Conservation (phyloP, 257 asterid species). For the Cynanchum wilfordii region DNA sequence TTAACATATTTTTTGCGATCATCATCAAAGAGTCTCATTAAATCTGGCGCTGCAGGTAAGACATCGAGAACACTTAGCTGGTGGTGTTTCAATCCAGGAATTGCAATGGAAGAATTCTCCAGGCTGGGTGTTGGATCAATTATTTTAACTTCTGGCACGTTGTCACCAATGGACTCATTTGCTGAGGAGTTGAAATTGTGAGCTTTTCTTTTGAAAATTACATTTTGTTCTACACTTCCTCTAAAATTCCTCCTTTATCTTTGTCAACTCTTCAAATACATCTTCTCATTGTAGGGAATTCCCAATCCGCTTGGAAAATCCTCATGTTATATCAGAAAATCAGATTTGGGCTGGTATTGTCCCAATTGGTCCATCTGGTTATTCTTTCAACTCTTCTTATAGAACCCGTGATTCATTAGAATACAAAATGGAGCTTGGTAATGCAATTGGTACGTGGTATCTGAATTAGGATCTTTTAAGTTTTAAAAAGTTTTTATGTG, state of each 20-base stretch:
- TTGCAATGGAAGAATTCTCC: conserved; percentile 90
- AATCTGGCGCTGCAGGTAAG: conserved; percentile 42
- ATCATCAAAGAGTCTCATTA: background rate
- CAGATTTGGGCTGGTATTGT: conserved; percentile 95
- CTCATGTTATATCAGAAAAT: conserved; percentile 87
- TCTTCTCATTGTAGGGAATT: conserved; percentile 51
- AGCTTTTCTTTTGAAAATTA: conserved; percentile 25
- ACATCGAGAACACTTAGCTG: conserved; percentile 83
- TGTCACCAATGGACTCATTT: conserved; percentile 98
- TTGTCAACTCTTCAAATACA: conserved; percentile 11
- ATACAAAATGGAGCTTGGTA: conserved; percentile 95
- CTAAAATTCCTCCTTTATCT: conserved; percentile 9
- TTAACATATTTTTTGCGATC: background rate
- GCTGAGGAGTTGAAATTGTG: conserved; percentile 91
- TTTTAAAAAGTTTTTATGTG: background rate
- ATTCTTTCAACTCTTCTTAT: conserved; percentile 83
- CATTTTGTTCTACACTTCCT: background rate
- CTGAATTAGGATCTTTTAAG: background rate
- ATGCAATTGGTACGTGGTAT: conserved; percentile 79
- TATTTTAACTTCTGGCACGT: conserved; percentile 96
- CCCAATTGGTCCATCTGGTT: conserved; percentile 93
- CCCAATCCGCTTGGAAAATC: conserved; percentile 95
- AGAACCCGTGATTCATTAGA: conserved; percentile 76
- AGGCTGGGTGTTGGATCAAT: conserved; percentile 77
- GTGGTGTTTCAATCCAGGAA: conserved; percentile 99